phyloP scores from a whole-genome alignment of 108 stramenopile genomes.

The Nannochloropsis salina region DNA sequence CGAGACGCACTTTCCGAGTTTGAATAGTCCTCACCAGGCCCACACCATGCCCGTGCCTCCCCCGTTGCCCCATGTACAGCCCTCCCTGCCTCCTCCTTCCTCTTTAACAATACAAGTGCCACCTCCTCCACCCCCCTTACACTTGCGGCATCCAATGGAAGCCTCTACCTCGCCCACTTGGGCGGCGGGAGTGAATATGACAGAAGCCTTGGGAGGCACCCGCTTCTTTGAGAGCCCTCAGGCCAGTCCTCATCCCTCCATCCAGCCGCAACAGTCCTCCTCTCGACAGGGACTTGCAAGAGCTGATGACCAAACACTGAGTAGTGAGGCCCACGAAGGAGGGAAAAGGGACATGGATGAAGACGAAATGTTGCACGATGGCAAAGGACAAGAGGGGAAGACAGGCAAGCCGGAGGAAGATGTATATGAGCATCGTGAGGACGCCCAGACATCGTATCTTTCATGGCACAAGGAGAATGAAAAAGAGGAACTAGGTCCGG shows the following conservation, averaged over 20 bases:
- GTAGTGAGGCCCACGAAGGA: too few species aligned
- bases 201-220: neutral
- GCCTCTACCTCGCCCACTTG: neutral
- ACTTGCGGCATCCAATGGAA: neutral
- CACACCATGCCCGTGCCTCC: neutral
- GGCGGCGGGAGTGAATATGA: neutral
- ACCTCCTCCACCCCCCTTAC: neutral
- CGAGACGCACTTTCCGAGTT: neutral
- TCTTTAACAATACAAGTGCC: neutral
- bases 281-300: neutral
- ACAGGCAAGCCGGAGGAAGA: neutral
- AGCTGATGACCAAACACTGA: too few species aligned
- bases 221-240: neutral
- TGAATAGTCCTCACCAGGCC: constrained; percentile 16
- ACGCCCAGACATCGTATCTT: neutral
- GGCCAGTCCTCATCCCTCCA: neutral
- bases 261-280: neutral
- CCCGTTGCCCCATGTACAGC: neutral
- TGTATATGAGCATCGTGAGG: neutral
- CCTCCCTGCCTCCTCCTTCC: neutral
- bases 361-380: too few species aligned
- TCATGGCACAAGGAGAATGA: neutral
- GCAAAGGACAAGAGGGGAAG: too few species aligned
- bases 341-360: too few species aligned
- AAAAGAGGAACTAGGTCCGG: too few species aligned